phyloP scores from a whole-genome alignment of 208 protist species.

The Balamuthia mandrillaris region DNA sequence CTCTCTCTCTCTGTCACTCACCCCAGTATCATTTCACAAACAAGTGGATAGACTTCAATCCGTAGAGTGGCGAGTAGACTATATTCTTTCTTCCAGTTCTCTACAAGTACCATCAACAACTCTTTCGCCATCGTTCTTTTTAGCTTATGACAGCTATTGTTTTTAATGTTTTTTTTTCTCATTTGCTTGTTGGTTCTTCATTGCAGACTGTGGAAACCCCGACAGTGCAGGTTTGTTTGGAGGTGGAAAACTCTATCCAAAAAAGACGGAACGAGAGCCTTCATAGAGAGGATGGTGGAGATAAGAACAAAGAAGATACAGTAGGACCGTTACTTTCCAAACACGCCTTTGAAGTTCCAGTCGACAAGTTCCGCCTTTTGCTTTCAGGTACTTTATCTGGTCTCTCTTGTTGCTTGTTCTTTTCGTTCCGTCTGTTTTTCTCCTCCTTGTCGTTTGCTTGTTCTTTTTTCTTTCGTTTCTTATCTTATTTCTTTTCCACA shows the following conservation, averaged over 20 bases:
- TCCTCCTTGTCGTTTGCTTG: not conserved
- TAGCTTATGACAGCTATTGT: not conserved
- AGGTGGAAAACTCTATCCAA: too few species aligned
- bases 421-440: too few species aligned
- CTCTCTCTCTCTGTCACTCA: not conserved
- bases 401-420: not conserved
- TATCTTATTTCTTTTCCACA: not conserved
- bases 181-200: not conserved
- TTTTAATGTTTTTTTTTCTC: not conserved
- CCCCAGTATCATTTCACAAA: not conserved
- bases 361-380: not conserved
- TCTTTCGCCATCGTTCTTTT: not conserved
- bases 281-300: not conserved
- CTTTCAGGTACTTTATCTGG: not conserved
- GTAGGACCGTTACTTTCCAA: not conserved
- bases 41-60: constrained; percentile 35
- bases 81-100: not conserved
- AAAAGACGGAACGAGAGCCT: too few species aligned
- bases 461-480: not conserved
- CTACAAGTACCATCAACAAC: not conserved
- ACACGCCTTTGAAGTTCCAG: not conserved
- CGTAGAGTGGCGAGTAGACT: constrained; percentile 56
- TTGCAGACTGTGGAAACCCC: not conserved
- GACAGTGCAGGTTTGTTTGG: not conserved
- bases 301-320: not conserved